These are phyloP conservation scores for Delonix regia DNA, from an alignment of 306 rosid species.

Conservation along the genomic window DNA sequence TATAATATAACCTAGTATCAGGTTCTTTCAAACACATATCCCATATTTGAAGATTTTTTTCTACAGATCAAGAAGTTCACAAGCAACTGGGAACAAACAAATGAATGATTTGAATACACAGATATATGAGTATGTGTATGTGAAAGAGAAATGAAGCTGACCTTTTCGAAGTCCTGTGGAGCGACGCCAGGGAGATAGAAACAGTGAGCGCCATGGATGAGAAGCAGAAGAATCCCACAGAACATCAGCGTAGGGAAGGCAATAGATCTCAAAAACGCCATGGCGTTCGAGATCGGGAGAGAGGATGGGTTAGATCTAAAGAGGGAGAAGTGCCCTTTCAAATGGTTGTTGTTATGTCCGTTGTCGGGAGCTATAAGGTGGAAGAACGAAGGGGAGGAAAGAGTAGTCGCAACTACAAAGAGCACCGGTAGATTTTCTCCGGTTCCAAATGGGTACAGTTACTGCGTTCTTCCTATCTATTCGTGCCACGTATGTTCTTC, in stretches of 20 bases:
- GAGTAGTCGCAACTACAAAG: slow-evolving; percentile 14
- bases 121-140: not conserved
- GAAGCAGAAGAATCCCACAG: slow-evolving; percentile 50
- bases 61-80: slow-evolving; percentile 46
- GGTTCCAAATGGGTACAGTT: slow-evolving; percentile 39
- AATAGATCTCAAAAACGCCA: slow-evolving; percentile 79
- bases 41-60: not conserved
- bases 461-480: not conserved
- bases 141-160: slow-evolving; percentile 36
- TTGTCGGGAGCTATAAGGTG: not conserved
- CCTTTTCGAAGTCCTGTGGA: slow-evolving; percentile 91
- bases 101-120: not conserved
- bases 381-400: not conserved
- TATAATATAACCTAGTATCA: slow-evolving; percentile 25
- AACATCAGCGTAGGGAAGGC: slow-evolving; percentile 31
- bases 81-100: not conserved
- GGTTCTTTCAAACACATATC: slow-evolving; percentile 52
- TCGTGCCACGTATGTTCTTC: slow-evolving; percentile 10
- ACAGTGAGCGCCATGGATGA: slow-evolving; percentile 62
- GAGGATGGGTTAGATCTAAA: slow-evolving; percentile 11
- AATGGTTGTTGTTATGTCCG: slow-evolving; percentile 20
- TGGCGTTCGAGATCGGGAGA: slow-evolving; percentile 57
- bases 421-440: slow-evolving; percentile 29
- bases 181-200: slow-evolving; percentile 99
- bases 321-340: not conserved